Evolutionary conservation across 106 monocot species (phyloP), one percentile per base, ranked within the genome.

Genomic region (Dendrobium nobile): DNA sequence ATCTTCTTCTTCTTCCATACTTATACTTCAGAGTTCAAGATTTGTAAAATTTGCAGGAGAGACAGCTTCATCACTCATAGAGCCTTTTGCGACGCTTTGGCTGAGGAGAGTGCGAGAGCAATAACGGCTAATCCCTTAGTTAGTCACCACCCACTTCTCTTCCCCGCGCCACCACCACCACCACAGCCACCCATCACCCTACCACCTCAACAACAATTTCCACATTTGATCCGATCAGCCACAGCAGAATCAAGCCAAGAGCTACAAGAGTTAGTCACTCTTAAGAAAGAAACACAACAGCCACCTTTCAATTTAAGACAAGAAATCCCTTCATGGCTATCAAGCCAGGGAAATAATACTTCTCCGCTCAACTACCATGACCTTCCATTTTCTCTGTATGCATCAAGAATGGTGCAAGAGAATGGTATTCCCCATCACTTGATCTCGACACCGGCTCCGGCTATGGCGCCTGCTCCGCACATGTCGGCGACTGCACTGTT

Each of bases 61-160:
- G 93, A 93, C 77, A 93, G 93, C 88, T 93, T 93, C 79, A 88
- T 93, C 75, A 93, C 93, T 6, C 93, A 93, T 87, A 85, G 90
- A 54, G 93, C 93, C 37, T 93, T 93, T 80, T 93, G 93, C 82
- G 93, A 93, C 80, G 93, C 90, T 27, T 77, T 93, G 77, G 84
- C 88, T 5, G 93, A 93, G 83, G 93, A 88, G 83, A 88, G 84
- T 80, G 82, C 80, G 41, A 84, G 58, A 72, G 10, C 77, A 31
- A 84, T 82, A 19, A 41, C 78, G 24, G 17, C 27, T 6, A 74
- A 74, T n/a, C 43, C 43, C 3, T 74, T 74, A 16, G n/a, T 5
- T 0, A 82, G 56, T 37, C 51, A 59, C 41, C 20, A 80, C 59
- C 58, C 75, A 8, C 61, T 81, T 28, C 75, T 81, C 24, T 74